Evolutionary conservation across 2,329 filamentous ascomycete genomes (phyloP), one percentile per base, ranked within the genome.

Genomic region (Knoxdaviesia proteae): DNA sequence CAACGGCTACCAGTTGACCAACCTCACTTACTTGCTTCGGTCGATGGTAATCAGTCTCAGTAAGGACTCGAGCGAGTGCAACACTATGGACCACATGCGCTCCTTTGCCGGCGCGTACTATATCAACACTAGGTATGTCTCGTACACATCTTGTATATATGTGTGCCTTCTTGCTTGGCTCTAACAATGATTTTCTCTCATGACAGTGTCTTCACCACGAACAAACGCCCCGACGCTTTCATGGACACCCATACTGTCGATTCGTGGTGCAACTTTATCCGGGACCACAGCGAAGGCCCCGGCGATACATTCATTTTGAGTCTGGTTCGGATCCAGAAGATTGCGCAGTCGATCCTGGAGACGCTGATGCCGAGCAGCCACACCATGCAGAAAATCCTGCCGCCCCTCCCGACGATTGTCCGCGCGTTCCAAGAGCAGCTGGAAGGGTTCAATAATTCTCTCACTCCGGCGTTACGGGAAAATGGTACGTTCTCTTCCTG

Each of bases 101-200:
- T 63, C 65, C 0, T 68, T 65, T 49, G 58, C 59, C 1, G 66
- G 64, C 3, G 64, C 62, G 4, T 71, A 67, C 45, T 70, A 69
- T 43, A 48, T 69, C 4, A 64, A 66, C 32, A 65, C 65, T 6
- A 49, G 65, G 64, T 68, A 46, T 50, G 63, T 55, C 3, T 1
- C 32, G 6, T 6, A 20, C 20, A 20, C 20, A 20, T 20, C 20
- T 20, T 20, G 20, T 20, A 3, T 20, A 20, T 20, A 20, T 20
- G 11, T 6, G n/a, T 35, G 3, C 5, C n/a, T 7, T 5, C 30
- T 34, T 38, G 34, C 11, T 7, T 4, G 9, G 8, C 6, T 10
- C 10, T 41, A 36, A 43, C 34, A n/a, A 7, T 11, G 29, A 38
- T n/a, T 39, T 39, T 44, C 11, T 8, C 3, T 9, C 20, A 11